phyloP scores from a whole-genome alignment of 2,329 filamentous ascomycete species.

The Cytospora piceae region DNA sequence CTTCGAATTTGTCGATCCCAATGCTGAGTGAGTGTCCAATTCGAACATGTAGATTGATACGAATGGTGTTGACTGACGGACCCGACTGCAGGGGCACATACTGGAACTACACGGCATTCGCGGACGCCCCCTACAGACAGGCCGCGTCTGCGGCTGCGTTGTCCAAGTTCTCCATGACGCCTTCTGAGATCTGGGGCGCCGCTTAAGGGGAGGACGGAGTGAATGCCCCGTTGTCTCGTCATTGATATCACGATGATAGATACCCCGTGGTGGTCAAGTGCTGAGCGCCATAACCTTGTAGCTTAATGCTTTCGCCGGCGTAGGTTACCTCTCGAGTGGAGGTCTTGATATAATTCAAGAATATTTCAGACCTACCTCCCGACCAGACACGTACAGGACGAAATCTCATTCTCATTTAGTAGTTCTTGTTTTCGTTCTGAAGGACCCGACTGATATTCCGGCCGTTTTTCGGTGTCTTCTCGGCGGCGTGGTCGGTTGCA shows the following conservation, averaged over 20 bases:
- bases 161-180: conserved; percentile 13
- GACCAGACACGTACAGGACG: not conserved
- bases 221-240: not conserved
- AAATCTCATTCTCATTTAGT: not conserved
- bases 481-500: too few relatives aligned
- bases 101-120: conserved; percentile 26
- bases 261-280: conserved; percentile 15
- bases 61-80: not conserved
- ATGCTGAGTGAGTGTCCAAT: conserved; percentile 14
- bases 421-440: too few relatives aligned
- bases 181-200: conserved; percentile 24
- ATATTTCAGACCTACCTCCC: not conserved
- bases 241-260: not conserved
- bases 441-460: not conserved
- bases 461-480: too few relatives aligned
- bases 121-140: conserved; percentile 10
- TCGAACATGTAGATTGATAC: not conserved
- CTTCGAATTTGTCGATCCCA: conserved; percentile 24
- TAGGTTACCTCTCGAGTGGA: not conserved
- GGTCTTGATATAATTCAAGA: not conserved
- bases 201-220: conserved; percentile 1
- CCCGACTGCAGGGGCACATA: conserved; percentile 9
- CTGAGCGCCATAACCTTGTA: conserved; percentile 5
- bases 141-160: not conserved
- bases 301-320: not conserved